These are phyloP conservation scores for Microsporum canis DNA, from an alignment of 2,329 filamentous ascomycete genomes.

Conservation along the genomic window DNA sequence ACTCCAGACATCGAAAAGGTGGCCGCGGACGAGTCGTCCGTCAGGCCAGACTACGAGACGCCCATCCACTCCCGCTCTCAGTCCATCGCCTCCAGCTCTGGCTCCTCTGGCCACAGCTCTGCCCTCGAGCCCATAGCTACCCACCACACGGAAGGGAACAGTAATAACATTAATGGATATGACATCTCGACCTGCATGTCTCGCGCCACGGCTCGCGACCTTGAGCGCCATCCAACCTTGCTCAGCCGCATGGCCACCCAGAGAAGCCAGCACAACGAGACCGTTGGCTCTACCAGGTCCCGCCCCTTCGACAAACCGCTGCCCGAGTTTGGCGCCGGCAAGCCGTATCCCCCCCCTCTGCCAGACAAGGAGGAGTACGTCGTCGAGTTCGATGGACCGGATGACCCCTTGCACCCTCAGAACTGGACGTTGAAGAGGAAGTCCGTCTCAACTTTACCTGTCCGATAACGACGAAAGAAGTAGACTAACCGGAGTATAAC, in stretches of 20 bases:
- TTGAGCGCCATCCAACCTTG: constrained; percentile 30
- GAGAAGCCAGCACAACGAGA: constrained; percentile 32
- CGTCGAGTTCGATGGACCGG: constrained; percentile 65
- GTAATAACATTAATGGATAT: constrained; percentile 1
- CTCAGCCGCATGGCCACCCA: constrained; percentile 33
- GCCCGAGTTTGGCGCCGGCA: constrained; percentile 42
- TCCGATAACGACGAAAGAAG: too few species aligned
- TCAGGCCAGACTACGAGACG: constrained; percentile 10
- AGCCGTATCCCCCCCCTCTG: constrained; percentile 45
- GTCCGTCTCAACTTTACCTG: constrained; percentile 33
- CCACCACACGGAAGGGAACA: constrained; percentile 11
- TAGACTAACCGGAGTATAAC: neutral
- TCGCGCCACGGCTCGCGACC: constrained; percentile 24
- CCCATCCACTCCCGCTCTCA: constrained; percentile 6
- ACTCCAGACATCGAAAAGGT: constrained; percentile 30
- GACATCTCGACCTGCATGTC: constrained; percentile 16
- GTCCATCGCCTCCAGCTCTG: constrained; percentile 13
- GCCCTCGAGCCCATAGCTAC: constrained; percentile 18
- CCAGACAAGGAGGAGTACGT: constrained; percentile 50
- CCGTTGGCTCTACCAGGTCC: constrained; percentile 26
- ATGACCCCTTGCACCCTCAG: constrained; percentile 75
- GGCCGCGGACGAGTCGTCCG: constrained; percentile 15
- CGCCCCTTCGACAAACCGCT: constrained; percentile 24
- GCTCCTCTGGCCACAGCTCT: constrained; percentile 17
- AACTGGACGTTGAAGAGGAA: constrained; percentile 79